phyloP scores from a whole-genome alignment of 2,329 filamentous ascomycete species.

The Scolecobasidium constrictum region DNA sequence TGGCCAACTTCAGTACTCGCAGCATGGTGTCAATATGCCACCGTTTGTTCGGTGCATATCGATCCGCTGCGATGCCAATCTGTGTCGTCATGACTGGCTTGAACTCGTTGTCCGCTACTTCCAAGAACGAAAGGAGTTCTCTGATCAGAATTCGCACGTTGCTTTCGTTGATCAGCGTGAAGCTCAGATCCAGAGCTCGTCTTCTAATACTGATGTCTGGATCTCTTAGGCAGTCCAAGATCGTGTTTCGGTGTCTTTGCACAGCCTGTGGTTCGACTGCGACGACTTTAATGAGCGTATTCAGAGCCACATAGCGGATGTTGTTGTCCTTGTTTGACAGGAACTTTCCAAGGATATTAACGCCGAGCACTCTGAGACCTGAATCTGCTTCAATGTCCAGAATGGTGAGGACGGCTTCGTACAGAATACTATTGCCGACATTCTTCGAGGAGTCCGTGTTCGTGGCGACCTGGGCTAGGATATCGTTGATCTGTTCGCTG shows the following conservation, averaged over 20 bases:
- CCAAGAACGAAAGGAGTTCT: constrained; percentile 87
- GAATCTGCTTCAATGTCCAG: constrained; percentile 97
- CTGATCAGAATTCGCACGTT: constrained; percentile 91
- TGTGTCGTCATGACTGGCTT: constrained; percentile 98
- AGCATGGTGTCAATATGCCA: constrained; percentile 99
- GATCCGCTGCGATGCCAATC: constrained; percentile 92
- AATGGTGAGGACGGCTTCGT: constrained; percentile 93
- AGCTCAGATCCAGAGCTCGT: constrained; percentile 92
- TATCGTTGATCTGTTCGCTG: constrained; percentile 97
- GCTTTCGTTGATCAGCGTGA: constrained; percentile 93
- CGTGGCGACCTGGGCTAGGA: constrained; percentile 90
- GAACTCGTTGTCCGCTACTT: constrained; percentile 96
- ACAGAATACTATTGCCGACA: constrained; percentile 94
- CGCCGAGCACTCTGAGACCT: constrained; percentile 82
- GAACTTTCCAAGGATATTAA: constrained; percentile 98
- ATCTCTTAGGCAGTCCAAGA: constrained; percentile 88
- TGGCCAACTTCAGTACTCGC: constrained; percentile 67
- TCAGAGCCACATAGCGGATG: constrained; percentile 94
- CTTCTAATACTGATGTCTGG: constrained; percentile 96
- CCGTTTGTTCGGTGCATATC: constrained; percentile 90
- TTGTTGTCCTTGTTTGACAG: constrained; percentile 98
- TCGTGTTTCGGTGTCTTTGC: constrained; percentile 93
- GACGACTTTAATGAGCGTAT: constrained; percentile 95
- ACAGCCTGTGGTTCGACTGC: constrained; percentile 97
- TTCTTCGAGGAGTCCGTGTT: constrained; percentile 98